phyloP scores from a whole-genome alignment of 805 yeast species.

The Kluyveromyces nonfermentans region DNA sequence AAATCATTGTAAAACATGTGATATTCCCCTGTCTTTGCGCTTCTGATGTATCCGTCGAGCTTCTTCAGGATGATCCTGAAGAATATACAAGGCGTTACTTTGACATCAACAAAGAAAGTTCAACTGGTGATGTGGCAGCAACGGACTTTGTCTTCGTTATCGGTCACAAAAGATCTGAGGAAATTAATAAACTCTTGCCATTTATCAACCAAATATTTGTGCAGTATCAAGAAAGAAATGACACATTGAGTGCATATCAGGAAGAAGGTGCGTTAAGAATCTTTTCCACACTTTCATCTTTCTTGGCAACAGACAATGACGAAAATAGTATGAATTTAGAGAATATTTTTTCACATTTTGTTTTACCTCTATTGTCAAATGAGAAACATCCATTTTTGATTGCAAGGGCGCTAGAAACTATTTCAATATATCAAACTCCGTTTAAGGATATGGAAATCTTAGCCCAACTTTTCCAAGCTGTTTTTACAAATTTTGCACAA shows the following conservation, averaged over 20 bases:
- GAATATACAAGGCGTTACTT: conserved; percentile 72
- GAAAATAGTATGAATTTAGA: conserved; percentile 48
- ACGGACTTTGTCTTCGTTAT: conserved; percentile 62
- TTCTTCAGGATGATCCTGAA: conserved; percentile 71
- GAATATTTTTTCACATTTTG: conserved; percentile 46
- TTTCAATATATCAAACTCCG: conserved; percentile 31
- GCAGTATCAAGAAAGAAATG: conserved; percentile 27
- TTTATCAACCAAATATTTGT: conserved; percentile 45
- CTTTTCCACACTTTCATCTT: conserved; percentile 55
- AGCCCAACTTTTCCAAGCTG: conserved; percentile 34
- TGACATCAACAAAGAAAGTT: conserved; percentile 52
- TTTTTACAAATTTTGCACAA: conserved; percentile 32
- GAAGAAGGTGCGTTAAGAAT: conserved; percentile 79
- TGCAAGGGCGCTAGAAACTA: conserved; percentile 60
- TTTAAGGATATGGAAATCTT: conserved; percentile 31
- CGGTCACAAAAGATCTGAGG: conserved; percentile 43
- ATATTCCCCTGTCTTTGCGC: conserved; percentile 73
- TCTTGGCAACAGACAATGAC: conserved; percentile 32
- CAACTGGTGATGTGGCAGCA: conserved; percentile 75
- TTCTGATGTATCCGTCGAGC: conserved; percentile 50
- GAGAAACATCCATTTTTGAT: conserved; percentile 52
- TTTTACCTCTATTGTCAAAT: conserved; percentile 53
- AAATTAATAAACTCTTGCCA: conserved; percentile 44
- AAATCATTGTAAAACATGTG: conserved; percentile 55
- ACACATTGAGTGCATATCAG: conserved; percentile 41